Base-by-base conservation (phyloP, 768 basidiomycete species). In the Ephemerocybe angulata region DNA sequence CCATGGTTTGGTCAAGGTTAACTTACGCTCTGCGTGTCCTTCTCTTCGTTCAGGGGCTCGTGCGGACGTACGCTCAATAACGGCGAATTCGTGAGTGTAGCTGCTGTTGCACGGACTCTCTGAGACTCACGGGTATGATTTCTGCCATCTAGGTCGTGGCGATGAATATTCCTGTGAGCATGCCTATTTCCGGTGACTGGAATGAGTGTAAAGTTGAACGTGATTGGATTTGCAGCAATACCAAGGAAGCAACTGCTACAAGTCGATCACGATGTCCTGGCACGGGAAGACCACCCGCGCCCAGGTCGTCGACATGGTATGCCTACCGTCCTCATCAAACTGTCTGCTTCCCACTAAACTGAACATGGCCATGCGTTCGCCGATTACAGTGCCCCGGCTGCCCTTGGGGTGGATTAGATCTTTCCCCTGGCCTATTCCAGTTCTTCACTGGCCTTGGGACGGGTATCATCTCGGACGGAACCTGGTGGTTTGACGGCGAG, bases 301-400 rank as follows among this genome's bases (percentile, higher is more conserved):
- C 5, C 75, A 72, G 10, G 81, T 92, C 58, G 72, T 71, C 58
- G 90, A 93, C 57, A 70, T 78, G 73, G 87, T 85, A 22, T 48
- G 76, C 70, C 19, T 10, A 44, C 30, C 57, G 7, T 22, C 46
- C 37, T 3, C 10, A 48, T 21, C 21, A 21, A 22, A 17, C 48
- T 30, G 25, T 33, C 15, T 7, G 38, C n/a, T 19, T 21, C 49
- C 46, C 33, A 46, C 37, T 51, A 27, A 21, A 79, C 7, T 87
- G 13, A 28, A n/a, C n/a, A 30, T 46, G 19, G 11, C 30, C 24
- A 35, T 35, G 8, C 33, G 8, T 8, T 17, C 33, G 8, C 21
- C 40, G 52, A 41, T 6, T 37, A 19, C 57, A 85, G 78, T 87
- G 87, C 65, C 80, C 81, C 50, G 77, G 76, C 6, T 88, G 86